Percentiles rank a stretch among this genome's conserved stretches.
These are phyloP conservation scores for Oxytropis ochrocephala DNA, from an alignment of 306 rosid species.

Conservation along the genomic window DNA sequence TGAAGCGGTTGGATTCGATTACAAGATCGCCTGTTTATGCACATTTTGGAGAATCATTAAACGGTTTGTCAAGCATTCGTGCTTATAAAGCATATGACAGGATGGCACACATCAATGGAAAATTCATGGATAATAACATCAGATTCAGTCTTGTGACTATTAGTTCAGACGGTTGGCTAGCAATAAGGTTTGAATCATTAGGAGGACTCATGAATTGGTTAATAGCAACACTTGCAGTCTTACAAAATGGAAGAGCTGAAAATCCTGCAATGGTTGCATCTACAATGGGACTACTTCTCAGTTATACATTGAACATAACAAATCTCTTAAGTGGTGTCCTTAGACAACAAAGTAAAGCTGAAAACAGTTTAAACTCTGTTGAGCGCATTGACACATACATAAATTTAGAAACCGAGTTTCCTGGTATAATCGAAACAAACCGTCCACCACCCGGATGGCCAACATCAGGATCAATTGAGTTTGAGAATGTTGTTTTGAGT, in stretches of 20 bases:
- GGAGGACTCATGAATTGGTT: constrained; percentile 93
- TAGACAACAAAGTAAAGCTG: constrained; percentile 82
- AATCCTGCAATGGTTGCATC: constrained; percentile 60
- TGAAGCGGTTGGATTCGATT: constrained; percentile 79
- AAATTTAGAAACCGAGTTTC: constrained; percentile 70
- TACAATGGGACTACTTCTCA: constrained; percentile 83
- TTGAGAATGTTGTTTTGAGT: constrained; percentile 76
- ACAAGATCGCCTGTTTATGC: constrained; percentile 90
- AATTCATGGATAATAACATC: constrained; percentile 75
- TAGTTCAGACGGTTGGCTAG: constrained; percentile 71
- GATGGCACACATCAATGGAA: constrained; percentile 68
- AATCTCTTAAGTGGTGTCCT: constrained; percentile 63
- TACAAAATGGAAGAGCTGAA: constrained; percentile 60
- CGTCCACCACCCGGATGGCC: constrained; percentile 90
- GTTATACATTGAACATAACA: constrained; percentile 76
- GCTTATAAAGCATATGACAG: constrained; percentile 78
- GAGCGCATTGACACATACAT: constrained; percentile 79
- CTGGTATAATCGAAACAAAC: constrained; percentile 49
- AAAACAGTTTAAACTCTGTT: constrained; percentile 75
- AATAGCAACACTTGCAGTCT: constrained; percentile 77
- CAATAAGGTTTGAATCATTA: constrained; percentile 60
- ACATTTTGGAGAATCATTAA: constrained; percentile 86
- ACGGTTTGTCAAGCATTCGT: constrained; percentile 72
- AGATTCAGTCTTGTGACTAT: constrained; percentile 58
- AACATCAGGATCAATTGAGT: constrained; percentile 54